phyloP scores from a whole-genome alignment of 2,329 filamentous ascomycete genomes.

The Chaetomiaceae sp. region DNA sequence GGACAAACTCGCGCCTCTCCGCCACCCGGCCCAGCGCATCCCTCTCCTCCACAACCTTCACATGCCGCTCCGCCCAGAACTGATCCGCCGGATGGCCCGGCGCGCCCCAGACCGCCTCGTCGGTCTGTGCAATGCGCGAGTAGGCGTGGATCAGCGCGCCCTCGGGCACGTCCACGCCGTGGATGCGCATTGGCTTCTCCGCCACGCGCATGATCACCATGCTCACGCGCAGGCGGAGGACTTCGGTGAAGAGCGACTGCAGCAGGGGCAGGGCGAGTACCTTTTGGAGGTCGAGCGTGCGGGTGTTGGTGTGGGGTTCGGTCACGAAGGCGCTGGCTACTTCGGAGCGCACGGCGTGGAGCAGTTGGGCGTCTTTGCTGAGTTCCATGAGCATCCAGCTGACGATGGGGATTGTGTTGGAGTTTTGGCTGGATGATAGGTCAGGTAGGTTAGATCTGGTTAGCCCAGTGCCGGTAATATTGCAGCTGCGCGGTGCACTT shows the following conservation, averaged over 20 bases:
- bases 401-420: constrained; percentile 23
- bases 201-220: constrained; percentile 18
- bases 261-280: constrained; percentile 16
- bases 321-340: not conserved
- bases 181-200: constrained; percentile 6
- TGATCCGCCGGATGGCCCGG: constrained; percentile 18
- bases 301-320: not conserved
- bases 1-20: not conserved
- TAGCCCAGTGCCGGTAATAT: too few species aligned
- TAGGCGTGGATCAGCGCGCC: constrained; percentile 16
- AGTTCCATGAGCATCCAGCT: constrained; percentile 23
- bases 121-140: constrained; percentile 22
- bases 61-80: constrained; percentile 22
- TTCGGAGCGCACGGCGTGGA: constrained; percentile 12
- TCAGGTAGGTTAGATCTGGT: too few species aligned
- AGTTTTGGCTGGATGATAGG: not conserved
- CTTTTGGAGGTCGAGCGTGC: not conserved
- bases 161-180: constrained; percentile 11
- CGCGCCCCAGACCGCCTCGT: constrained; percentile 20
- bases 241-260: constrained; percentile 22
- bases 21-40: not conserved
- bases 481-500: too few species aligned
- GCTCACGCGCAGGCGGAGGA: constrained; percentile 20
- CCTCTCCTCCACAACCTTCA: constrained; percentile 7
- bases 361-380: constrained; percentile 14